Percentiles rank a stretch among this genome's conserved stretches.
These are phyloP conservation scores for Ceratobasidium sp. DNA, from an alignment of 1,284 basidiomycete genomes.

Conservation along the genomic window DNA sequence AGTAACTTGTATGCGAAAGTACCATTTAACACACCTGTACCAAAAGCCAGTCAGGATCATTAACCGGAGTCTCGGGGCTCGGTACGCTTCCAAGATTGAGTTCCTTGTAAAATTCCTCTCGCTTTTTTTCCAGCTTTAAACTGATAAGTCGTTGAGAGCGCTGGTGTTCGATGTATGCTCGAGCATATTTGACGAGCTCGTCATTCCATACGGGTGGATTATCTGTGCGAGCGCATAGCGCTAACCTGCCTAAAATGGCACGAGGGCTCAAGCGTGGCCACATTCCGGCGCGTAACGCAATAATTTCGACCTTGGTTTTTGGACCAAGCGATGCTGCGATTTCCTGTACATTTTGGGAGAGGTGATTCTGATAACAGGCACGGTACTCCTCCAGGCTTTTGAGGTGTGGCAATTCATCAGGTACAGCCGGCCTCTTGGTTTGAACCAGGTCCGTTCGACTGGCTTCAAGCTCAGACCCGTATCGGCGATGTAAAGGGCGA, in stretches of 20 bases:
- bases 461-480: not conserved
- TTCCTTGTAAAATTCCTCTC: conserved; percentile 39
- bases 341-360: not conserved
- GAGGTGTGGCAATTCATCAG: not conserved
- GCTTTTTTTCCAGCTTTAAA: not conserved
- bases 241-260: conserved; percentile 3
- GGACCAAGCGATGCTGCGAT: conserved; percentile 5
- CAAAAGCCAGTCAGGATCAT: conserved; percentile 29
- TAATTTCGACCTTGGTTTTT: not conserved
- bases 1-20: too few relatives aligned
- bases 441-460: not conserved
- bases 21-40: conserved; percentile 8
- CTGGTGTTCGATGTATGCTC: conserved; percentile 23
- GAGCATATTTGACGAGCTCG: conserved; percentile 27
- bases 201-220: not conserved
- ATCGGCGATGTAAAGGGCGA: not conserved
- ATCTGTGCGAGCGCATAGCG: conserved; percentile 8
- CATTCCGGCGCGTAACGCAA: conserved; percentile 12
- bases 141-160: conserved; percentile 22
- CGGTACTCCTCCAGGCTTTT: not conserved
- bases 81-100: not conserved
- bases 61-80: not conserved
- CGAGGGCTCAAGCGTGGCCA: conserved; percentile 40
- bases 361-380: not conserved
- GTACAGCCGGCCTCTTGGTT: not conserved